Evolutionary conservation across 1,284 basidiomycete species (phyloP).

Genomic region (Marasmius oreades): DNA sequence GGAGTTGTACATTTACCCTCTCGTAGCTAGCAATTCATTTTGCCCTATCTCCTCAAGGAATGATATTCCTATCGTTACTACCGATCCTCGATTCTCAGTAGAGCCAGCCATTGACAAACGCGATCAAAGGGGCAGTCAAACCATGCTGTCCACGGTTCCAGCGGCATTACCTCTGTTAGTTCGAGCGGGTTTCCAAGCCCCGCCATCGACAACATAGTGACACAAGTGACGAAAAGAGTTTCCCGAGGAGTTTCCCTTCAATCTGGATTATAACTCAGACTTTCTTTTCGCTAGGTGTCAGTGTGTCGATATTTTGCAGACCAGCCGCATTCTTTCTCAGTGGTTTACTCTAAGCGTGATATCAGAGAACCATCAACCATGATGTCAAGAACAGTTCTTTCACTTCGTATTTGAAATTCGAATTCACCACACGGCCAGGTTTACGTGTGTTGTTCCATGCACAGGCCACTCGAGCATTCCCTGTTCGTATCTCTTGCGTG

Average conservation of each 20-base stretch:
- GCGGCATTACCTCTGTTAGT: conserved; percentile 16
- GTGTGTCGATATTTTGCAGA: too few species aligned
- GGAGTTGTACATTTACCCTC: neutral
- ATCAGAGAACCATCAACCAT: neutral
- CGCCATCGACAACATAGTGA: neutral
- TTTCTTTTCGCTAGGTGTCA: too few species aligned
- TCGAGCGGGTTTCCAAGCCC: conserved; percentile 14
- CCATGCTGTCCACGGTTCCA: conserved; percentile 15
- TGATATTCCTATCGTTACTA: neutral
- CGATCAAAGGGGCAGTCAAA: conserved; percentile 15
- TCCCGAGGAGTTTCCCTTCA: neutral
- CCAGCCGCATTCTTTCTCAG: too few species aligned
- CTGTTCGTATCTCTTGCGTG: too few species aligned
- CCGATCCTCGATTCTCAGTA: conserved; percentile 1
- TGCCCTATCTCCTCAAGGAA: conserved; percentile 22
- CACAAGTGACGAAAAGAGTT: neutral
- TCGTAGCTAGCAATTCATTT: conserved; percentile 16
- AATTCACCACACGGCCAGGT: neutral
- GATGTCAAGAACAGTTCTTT: neutral
- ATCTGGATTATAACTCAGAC: too few species aligned
- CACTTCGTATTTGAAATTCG: neutral
- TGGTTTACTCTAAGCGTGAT: neutral
- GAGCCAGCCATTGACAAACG: conserved; percentile 17
- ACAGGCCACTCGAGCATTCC: neutral
- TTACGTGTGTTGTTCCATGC: neutral